A percentile compares a stretch with the other conserved stretches of the same genome.
Evolutionary conservation across 1,139 yeast genomes (phyloP).

Genomic region (Debaryomyces robertsiae): DNA sequence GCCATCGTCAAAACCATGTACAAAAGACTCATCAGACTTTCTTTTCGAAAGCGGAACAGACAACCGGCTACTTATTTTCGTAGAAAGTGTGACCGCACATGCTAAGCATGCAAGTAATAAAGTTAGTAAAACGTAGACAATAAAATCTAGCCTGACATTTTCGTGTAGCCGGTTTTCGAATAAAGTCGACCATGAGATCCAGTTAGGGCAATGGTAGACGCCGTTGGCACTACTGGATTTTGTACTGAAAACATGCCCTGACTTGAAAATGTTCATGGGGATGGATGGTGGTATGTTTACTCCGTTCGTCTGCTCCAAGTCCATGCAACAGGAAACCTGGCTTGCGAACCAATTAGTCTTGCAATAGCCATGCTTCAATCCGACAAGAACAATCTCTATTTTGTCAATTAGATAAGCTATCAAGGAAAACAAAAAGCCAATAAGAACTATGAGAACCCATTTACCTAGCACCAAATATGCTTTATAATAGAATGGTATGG

Average conservation of each 20-base stretch:
- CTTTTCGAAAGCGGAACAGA: neutral
- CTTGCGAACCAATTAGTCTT: slow-evolving; percentile 47
- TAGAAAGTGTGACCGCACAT: slow-evolving; percentile 50
- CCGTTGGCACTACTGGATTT: neutral
- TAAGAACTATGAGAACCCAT: slow-evolving; percentile 54
- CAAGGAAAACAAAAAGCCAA: slow-evolving; percentile 52
- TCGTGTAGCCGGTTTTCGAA: slow-evolving; percentile 25
- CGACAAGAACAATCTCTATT: slow-evolving; percentile 53
- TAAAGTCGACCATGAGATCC: slow-evolving; percentile 51
- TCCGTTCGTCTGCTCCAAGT: too few species aligned
- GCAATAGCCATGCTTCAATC: slow-evolving; percentile 59
- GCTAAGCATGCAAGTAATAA: slow-evolving; percentile 49
- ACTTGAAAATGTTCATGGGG: slow-evolving; percentile 23
- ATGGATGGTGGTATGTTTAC: neutral
- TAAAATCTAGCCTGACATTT: slow-evolving; percentile 29
- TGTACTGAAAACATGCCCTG: slow-evolving; percentile 23
- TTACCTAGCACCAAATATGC: slow-evolving; percentile 34
- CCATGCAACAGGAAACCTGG: slow-evolving; percentile 48
- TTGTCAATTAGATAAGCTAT: slow-evolving; percentile 57
- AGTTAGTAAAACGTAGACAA: slow-evolving; percentile 45
- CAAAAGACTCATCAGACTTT: neutral
- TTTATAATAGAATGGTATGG: slow-evolving; percentile 28
- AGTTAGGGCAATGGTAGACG: slow-evolving; percentile 32
- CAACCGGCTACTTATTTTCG: slow-evolving; percentile 37
- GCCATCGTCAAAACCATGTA: too few species aligned